Evolutionary conservation across 2,329 filamentous ascomycete species (phyloP), one percentile per base, ranked within the genome.

Genomic region (Mollisiaceae sp.): DNA sequence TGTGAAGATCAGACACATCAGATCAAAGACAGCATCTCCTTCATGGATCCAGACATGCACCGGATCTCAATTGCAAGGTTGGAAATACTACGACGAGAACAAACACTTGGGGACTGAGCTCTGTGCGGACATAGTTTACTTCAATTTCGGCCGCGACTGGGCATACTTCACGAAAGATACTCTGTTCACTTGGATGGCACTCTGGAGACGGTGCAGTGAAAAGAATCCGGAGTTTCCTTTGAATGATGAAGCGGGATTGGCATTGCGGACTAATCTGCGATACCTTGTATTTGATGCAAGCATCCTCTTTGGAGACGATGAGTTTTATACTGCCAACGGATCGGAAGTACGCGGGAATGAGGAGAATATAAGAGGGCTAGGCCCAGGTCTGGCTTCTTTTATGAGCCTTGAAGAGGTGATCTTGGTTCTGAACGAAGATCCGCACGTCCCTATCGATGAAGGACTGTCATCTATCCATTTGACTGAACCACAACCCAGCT

Each of bases 141-240:
- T 54, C 24, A 54, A 18, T n/a, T 54, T 54, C 24, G 15, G 9
- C 2, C 50, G 50, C 12, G 50, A 54, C 9, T 32, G 3, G 11
- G 50, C 50, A 54, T 54, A 54, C 8, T 54, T 54, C 22, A 54
- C 22, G n/a, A 8, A 32, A 27, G 12, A 54, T 27, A 54, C 50
- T 18, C n/a, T 54, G 14, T 6, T 2, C 12, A 6, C 4, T 18
- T 54, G 22, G 50, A 54, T 54, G 27, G 22, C 1, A 35, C 22
- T 32, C 5, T 54, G 50, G 50, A 14, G n/a, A 5, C 11, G 18
- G 5, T 54, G 50, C 22, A 54, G 50, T 12, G 27, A 32, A 18
- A 11, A 6, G 2, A 11, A 32, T 24, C 24, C 24, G 6, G 50
- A 35, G 1, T 54, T 32, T 35, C 50, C 50, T 54, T 11, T 54